A percentile compares a stretch with the other conserved stretches of the same genome.
These are phyloP conservation scores for Ilex paraguariensis DNA, from an alignment of 305 asterid genomes.

Conservation along the genomic window DNA sequence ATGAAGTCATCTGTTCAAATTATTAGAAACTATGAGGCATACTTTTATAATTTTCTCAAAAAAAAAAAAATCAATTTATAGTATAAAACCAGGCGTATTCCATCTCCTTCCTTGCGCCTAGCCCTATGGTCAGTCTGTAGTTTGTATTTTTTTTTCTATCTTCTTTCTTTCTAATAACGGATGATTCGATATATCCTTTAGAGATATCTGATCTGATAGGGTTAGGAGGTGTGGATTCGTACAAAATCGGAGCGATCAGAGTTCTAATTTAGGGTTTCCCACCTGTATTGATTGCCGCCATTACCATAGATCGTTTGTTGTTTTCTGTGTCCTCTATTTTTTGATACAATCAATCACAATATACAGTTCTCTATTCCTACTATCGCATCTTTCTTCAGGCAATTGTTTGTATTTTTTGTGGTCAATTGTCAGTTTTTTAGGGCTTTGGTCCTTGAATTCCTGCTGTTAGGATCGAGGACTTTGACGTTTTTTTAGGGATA, in stretches of 20 bases:
- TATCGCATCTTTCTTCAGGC: neutral
- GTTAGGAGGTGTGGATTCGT: conserved; percentile 3
- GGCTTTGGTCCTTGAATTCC: neutral
- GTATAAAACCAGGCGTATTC: neutral
- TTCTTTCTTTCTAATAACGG: neutral
- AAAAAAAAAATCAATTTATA: neutral
- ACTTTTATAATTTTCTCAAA: too few relatives aligned
- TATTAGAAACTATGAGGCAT: too few relatives aligned
- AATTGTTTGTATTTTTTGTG: neutral
- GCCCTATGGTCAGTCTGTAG: neutral
- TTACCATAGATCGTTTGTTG: neutral
- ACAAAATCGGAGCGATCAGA: neutral
- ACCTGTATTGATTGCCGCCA: conserved; percentile 1
- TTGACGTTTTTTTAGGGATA: neutral
- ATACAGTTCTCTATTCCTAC: neutral
- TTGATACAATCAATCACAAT: neutral
- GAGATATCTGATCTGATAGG: neutral
- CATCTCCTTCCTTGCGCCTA: neutral
- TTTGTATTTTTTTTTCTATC: neutral
- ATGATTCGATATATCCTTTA: neutral
- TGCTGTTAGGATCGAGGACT: neutral
- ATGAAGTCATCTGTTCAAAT: too few relatives aligned
- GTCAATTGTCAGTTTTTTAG: neutral
- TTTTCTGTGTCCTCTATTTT: neutral
- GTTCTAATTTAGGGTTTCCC: neutral